Evolutionary conservation across 148 eudicot species (phyloP).

Genomic region (Vaccinium vitisidaea): DNA sequence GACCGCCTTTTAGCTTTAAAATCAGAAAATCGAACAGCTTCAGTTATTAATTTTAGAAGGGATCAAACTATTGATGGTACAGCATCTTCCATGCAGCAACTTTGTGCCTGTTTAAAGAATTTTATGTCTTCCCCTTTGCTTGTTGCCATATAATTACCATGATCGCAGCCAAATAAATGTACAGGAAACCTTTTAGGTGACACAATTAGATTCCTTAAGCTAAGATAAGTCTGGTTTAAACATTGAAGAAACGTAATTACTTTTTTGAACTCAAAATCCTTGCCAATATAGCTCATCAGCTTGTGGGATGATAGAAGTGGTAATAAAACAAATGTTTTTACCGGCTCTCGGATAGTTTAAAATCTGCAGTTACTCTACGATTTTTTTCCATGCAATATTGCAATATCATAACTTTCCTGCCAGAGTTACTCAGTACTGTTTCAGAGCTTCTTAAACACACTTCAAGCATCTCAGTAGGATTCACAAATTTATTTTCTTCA

Average conservation of each 20-base stretch:
- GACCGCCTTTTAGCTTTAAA: not conserved
- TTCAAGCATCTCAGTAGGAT: not conserved
- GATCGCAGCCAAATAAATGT: not conserved
- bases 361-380: not conserved
- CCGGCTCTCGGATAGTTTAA: no score
- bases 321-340: not conserved
- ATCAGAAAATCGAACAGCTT: not conserved
- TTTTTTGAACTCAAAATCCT: not conserved
- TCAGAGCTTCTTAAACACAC: not conserved
- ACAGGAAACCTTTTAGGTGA: not conserved
- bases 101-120: not conserved
- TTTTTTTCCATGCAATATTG: not conserved
- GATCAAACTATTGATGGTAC: not conserved
- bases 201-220: not conserved
- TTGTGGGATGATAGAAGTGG: not conserved
- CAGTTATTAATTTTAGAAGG: not conserved
- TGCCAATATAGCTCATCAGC: not conserved
- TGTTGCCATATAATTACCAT: no score
- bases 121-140: not conserved
- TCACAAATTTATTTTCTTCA: not conserved
- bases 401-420: not conserved
- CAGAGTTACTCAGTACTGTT: not conserved
- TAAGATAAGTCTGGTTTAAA: not conserved
- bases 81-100: not conserved
- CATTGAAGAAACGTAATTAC: not conserved